Evolutionary conservation across 768 basidiomycete species (phyloP).

Genomic region (Strobilomyces echinocephalus): DNA sequence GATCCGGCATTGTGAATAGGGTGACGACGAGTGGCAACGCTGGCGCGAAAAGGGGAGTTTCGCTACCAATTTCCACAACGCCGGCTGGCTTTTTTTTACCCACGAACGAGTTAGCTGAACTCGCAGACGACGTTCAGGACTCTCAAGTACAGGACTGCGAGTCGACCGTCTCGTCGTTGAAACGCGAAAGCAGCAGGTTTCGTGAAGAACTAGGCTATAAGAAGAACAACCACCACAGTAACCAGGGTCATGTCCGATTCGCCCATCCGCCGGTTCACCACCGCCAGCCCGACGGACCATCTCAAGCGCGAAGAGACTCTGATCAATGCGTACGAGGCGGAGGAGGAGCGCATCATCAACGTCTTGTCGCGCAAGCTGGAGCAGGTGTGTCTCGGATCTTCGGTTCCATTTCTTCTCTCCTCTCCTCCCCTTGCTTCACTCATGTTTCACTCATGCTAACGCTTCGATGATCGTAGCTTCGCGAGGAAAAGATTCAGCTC

Average conservation of each 20-base stretch:
- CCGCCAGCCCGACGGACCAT: constrained; percentile 46
- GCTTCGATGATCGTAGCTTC: constrained; percentile 42
- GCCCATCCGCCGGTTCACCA: constrained; percentile 55
- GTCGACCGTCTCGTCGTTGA: not conserved
- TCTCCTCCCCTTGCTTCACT: too few species aligned
- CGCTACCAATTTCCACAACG: not conserved
- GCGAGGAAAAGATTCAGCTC: constrained; percentile 79
- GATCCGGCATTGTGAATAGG: constrained; percentile 10
- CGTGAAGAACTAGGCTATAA: not conserved
- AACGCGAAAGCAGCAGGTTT: not conserved
- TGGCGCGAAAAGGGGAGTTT: too few species aligned
- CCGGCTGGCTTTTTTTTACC: not conserved
- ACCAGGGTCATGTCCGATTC: constrained; percentile 32
- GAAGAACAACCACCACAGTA: not conserved
- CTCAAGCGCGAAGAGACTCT: constrained; percentile 60
- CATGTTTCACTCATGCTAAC: not conserved
- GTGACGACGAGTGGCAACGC: not conserved
- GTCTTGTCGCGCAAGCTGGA: constrained; percentile 78
- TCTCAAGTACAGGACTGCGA: not conserved
- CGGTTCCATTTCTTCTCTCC: too few species aligned
- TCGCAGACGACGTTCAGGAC: not conserved
- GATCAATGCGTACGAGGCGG: constrained; percentile 86
- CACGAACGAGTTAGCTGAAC: not conserved
- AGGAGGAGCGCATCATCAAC: constrained; percentile 86
- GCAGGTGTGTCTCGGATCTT: constrained; percentile 38